Percentiles rank a stretch among this genome's conserved stretches.
phyloP scores from a whole-genome alignment of 1,139 yeast species.

The Scheffersomyces titani region DNA sequence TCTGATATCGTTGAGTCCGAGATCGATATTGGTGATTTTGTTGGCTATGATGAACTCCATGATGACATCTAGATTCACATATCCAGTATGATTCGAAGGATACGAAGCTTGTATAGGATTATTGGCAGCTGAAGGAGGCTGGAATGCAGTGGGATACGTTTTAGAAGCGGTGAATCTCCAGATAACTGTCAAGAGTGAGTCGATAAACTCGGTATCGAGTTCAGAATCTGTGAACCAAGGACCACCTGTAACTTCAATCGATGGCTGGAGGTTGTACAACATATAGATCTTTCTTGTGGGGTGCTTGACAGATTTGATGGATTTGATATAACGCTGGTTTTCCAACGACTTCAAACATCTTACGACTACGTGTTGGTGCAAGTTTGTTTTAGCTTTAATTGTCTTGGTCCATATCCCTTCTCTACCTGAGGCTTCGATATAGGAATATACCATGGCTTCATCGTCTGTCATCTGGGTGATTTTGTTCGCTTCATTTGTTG shows the following conservation, averaged over 20 bases:
- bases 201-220: slow-evolving; percentile 90
- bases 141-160: slow-evolving; percentile 75
- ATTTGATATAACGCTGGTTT: slow-evolving; percentile 79
- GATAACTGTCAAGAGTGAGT: slow-evolving; percentile 75
- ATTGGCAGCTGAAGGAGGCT: slow-evolving; percentile 30
- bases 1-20: slow-evolving; percentile 72
- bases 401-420: slow-evolving; percentile 98
- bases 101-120: slow-evolving; percentile 48
- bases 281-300: slow-evolving; percentile 97
- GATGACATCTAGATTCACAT: slow-evolving; percentile 71
- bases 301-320: slow-evolving; percentile 87
- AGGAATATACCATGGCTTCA: slow-evolving; percentile 87
- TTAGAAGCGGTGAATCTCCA: slow-evolving; percentile 83
- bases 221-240: slow-evolving; percentile 99
- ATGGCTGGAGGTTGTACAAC: slow-evolving; percentile 91
- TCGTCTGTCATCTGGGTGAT: slow-evolving; percentile 78
- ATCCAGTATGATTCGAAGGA: slow-evolving; percentile 50
- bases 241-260: slow-evolving; percentile 96
- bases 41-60: slow-evolving; percentile 73
- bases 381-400: slow-evolving; percentile 83
- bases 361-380: slow-evolving; percentile 89
- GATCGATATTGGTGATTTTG: slow-evolving; percentile 80
- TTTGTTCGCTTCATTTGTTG: slow-evolving; percentile 65
- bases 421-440: slow-evolving; percentile 89
- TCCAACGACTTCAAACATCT: slow-evolving; percentile 85